Base-by-base conservation (phyloP, 352 stramenopile genomes). In the Phytophthora nicotianae region DNA sequence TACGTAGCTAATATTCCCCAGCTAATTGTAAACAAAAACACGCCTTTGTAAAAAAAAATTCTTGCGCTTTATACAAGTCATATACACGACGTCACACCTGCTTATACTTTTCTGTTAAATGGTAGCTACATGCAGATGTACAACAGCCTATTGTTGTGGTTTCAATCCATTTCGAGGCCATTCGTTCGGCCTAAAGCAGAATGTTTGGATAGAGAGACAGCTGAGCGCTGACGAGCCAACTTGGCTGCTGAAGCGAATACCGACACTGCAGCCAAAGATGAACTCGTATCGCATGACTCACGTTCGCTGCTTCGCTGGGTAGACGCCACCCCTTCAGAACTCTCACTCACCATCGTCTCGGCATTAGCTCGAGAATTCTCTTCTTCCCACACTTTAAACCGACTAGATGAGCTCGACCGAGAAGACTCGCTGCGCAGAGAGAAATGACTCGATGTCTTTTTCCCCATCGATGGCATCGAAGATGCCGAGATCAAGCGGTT, bases 201-300 rank as follows among this genome's bases (percentile, higher is more conserved):
- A 52, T 86, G 76, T 24, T 74, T 67, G 5, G 71, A 72, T 4
- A 90, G 74, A 38, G 79, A 89, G 43, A 72, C 63, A 21, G 77
- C 73, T 20, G 77, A 90, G 43, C 81, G 81, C 35, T 79, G 72
- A 24, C 79, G 72, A 51, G 75, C 79, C 47, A 86, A 69, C 0
- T 68, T 78, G 1, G 79, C 77, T 41, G 79, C 79, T 19, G 42
- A 50, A 0, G 81, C 79, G 48, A 89, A 86, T 5, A 79, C 79
- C 1, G 77, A 82, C 10, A 89, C 76, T 4, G 79, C 77, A 16
- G 68, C 68, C 33, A 88, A 70, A 11, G 74, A 74, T 0, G 73
- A 66, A 4, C 62, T 65, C 3, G 68, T 53, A 16, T 75, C 67
- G 17, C 21, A 32, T 0, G 49, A 37, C 5, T 45, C 43, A 37